phyloP scores from a whole-genome alignment of 305 asterid species.

The Fraxinus albicans region DNA sequence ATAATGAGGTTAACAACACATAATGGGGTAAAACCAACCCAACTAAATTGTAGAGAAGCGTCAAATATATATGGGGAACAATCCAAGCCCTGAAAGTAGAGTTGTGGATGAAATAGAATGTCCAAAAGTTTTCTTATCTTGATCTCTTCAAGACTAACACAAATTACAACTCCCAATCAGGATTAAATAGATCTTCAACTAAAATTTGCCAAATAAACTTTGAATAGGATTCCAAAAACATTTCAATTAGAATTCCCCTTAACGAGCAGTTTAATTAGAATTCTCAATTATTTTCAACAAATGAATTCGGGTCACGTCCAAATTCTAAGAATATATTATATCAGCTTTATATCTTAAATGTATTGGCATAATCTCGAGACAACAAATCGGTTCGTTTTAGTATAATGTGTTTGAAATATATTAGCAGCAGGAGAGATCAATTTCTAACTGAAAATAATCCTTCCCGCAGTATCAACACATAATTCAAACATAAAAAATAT shows the following conservation, averaged over 20 bases:
- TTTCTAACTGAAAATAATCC: background rate
- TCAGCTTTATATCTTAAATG: background rate
- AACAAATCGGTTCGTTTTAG: background rate
- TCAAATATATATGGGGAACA: too few relatives aligned
- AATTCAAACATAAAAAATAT: background rate
- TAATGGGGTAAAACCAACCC: too few relatives aligned
- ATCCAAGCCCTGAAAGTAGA: too few relatives aligned
- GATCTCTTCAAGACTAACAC: too few relatives aligned
- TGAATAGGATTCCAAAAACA: background rate
- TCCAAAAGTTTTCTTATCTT: too few relatives aligned
- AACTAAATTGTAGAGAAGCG: too few relatives aligned
- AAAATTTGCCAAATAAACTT: too few relatives aligned
- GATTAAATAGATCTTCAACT: too few relatives aligned
- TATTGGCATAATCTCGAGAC: background rate
- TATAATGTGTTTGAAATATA: background rate
- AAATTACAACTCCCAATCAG: too few relatives aligned
- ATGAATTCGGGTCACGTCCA: background rate
- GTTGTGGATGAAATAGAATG: too few relatives aligned
- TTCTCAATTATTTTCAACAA: background rate
- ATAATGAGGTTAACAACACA: too few relatives aligned
- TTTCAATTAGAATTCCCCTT: background rate
- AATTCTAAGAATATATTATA: background rate
- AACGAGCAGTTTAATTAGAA: background rate
- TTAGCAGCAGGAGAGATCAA: background rate
- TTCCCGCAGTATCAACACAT: background rate